A percentile compares a stretch with the other conserved stretches of the same genome.
These are phyloP conservation scores for Verticillium nonalfalfae DNA, from an alignment of 2,329 filamentous ascomycete genomes.

Conservation along the genomic window DNA sequence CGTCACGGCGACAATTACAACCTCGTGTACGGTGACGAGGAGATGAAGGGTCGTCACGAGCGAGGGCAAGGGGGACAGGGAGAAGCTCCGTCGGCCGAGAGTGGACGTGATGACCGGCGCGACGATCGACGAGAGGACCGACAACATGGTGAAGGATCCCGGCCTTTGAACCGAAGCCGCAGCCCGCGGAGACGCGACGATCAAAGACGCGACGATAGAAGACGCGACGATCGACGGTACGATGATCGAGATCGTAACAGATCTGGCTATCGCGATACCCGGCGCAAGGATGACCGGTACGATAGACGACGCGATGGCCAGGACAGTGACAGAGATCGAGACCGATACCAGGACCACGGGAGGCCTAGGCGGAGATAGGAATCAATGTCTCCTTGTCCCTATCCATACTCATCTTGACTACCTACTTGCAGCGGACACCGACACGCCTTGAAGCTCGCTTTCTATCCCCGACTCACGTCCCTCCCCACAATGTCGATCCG, in stretches of 20 bases:
- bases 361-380: constrained; percentile 16
- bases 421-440: neutral
- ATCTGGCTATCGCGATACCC: constrained; percentile 6
- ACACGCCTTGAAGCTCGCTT: neutral
- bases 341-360: constrained; percentile 19
- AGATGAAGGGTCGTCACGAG: constrained; percentile 48
- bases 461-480: neutral
- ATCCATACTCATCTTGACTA: neutral
- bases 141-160: constrained; percentile 12
- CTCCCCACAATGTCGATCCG: neutral
- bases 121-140: constrained; percentile 8
- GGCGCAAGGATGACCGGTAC: constrained; percentile 9
- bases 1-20: constrained; percentile 50
- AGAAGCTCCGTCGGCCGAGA: neutral
- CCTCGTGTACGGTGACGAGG: constrained; percentile 76
- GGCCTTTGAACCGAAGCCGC: constrained; percentile 34
- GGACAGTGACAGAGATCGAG: constrained; percentile 21
- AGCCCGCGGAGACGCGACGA: constrained; percentile 20
- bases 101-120: constrained; percentile 2
- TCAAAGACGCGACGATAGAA: constrained; percentile 2
- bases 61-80: constrained; percentile 23
- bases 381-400: neutral
- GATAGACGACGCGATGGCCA: constrained; percentile 14
- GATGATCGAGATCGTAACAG: constrained; percentile 6
- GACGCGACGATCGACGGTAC: constrained; percentile 1